Conservation (phyloP, 768 basidiomycete genomes). For the Russula olivacea region DNA sequence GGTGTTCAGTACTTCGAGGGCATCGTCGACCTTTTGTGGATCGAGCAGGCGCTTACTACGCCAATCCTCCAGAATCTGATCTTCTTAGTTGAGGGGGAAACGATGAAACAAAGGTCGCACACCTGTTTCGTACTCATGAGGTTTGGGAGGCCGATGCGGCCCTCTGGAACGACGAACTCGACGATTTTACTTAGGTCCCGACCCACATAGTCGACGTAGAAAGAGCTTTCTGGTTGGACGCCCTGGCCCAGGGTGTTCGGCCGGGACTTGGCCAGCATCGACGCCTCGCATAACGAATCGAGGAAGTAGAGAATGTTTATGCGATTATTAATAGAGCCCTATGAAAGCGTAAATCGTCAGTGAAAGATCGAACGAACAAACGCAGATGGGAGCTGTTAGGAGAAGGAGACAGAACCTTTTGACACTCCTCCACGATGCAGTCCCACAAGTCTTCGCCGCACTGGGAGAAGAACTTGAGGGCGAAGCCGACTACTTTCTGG, state of each 20-base stretch:
- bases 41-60: slow-evolving; percentile 78
- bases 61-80: slow-evolving; percentile 89
- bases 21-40: slow-evolving; percentile 69
- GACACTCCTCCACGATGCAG: slow-evolving; percentile 84
- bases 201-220: slow-evolving; percentile 72
- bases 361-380: not conserved
- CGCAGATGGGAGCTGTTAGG: slow-evolving; percentile 1
- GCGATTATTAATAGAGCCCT: slow-evolving; percentile 79
- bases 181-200: slow-evolving; percentile 77
- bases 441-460: slow-evolving; percentile 95
- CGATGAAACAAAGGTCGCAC: not conserved
- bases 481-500: slow-evolving; percentile 79
- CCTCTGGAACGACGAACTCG: slow-evolving; percentile 80
- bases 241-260: slow-evolving; percentile 38
- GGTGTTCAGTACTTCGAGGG: slow-evolving; percentile 48
- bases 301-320: slow-evolving; percentile 92
- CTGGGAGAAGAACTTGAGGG: slow-evolving; percentile 74
- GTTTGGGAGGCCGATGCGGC: slow-evolving; percentile 83
- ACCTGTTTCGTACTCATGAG: slow-evolving; percentile 85
- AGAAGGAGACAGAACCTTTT: slow-evolving; percentile 50
- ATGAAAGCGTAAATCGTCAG: not conserved
- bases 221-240: slow-evolving; percentile 38
- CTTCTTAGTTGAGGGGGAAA: not conserved
- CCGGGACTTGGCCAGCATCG: slow-evolving; percentile 59
- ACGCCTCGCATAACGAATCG: slow-evolving; percentile 80